Conservation (phyloP, 1,284 basidiomycete species). For the Sutorius eximius region DNA sequence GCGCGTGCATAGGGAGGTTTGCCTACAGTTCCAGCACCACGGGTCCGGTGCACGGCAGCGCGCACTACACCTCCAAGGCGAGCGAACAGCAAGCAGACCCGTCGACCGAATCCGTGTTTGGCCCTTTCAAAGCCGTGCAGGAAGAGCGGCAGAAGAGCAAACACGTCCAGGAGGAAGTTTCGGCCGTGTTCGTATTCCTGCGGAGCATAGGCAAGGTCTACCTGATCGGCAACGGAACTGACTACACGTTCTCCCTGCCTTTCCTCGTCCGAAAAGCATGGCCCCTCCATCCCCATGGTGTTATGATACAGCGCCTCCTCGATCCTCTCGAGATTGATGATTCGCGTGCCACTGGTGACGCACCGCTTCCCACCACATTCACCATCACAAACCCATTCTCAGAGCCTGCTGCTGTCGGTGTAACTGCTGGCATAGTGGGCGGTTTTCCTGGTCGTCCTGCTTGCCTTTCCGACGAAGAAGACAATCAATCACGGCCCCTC, state of each 20-base stretch:
- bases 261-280: constrained; percentile 79
- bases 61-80: constrained; percentile 39
- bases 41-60: constrained; percentile 37
- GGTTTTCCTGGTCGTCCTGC: constrained; percentile 41
- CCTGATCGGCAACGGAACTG: constrained; percentile 63
- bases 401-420: constrained; percentile 70
- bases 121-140: constrained; percentile 49
- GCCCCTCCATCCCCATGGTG: constrained; percentile 73
- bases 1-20: constrained; percentile 74
- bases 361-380: constrained; percentile 74
- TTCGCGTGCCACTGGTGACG: constrained; percentile 58
- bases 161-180: constrained; percentile 40
- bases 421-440: constrained; percentile 56
- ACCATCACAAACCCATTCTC: constrained; percentile 74
- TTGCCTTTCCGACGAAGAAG: constrained; percentile 54
- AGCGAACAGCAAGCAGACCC: constrained; percentile 34
- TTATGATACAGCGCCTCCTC: constrained; percentile 76
- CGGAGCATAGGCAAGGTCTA: constrained; percentile 75
- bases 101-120: constrained; percentile 49
- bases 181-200: constrained; percentile 76
- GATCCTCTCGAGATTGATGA: constrained; percentile 68
- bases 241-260: constrained; percentile 79
- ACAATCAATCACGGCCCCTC: constrained; percentile 48
- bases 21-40: constrained; percentile 45
- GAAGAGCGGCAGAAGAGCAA: constrained; percentile 34